Base-by-base conservation (phyloP, 331 rosid genomes). In the Rosa hybrid region DNA sequence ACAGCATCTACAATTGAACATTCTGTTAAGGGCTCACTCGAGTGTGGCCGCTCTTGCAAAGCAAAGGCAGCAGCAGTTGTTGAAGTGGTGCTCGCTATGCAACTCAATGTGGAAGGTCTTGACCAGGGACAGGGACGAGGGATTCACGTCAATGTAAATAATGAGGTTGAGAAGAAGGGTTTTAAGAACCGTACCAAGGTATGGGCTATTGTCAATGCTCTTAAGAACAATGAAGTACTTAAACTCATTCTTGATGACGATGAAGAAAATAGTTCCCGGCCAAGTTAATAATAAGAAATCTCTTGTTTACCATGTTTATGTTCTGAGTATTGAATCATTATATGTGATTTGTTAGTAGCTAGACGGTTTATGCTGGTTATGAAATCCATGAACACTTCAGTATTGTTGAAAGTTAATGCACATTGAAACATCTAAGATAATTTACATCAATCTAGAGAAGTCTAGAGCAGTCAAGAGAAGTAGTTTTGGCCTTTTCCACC, bases 1-100 rank as follows among this genome's bases (percentile, higher is more conserved):
- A 83, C 92, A 46, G 86, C 94, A 30, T 96, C 99, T 39, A 86
- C 96, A 1, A 92, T 83, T 25, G 99, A 96, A 83, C 98, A 84
- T 53, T 68, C 85, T 74, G 87, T 96, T 69, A 93, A 96, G 86
- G 87, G 78, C 77, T 90, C 98, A 9, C 91, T 96, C 4, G 98
- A 95, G 84, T 95, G 98, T 42, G 91, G 93, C 62, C 85, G 97
- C 53, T 25, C 27, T 25, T 25, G 97, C 83, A 93, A 96, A 17
- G 98, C 99, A 9, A 96, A 96, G 86, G 94, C 99, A 39, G 99
- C 94, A 8, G 53, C 87, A n/a, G 82, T 88, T 80, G 96, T 96
- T 53, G 98, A 97, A 48, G 99, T 91, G 84, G 97, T 93, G 67
- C 78, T 96, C 87, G 98, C 97, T 8, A 87, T 87, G 88, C 81